Base-by-base conservation (phyloP, 106 monocot species). In the Allium sativum region DNA sequence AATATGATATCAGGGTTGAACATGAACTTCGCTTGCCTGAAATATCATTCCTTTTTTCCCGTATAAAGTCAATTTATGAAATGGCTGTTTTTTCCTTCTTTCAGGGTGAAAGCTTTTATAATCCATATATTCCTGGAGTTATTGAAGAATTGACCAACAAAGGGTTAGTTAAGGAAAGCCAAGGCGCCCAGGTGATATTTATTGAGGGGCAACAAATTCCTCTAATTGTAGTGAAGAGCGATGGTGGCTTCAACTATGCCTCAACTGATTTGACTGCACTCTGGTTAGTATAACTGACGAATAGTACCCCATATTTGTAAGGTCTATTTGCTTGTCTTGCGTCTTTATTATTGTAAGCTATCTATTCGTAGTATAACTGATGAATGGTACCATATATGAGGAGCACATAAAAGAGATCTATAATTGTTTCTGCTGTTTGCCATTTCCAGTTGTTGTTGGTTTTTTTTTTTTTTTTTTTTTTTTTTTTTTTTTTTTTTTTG, bases 231-330 rank as follows among this genome's bases (percentile, higher is more conserved):
- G 79, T 86, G 15, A 95, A 95, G 63, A 87, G 71, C 41, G 94
- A 95, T 61, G 90, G 90, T 46, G 90, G 90, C 54, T 95, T 74
- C 68, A 95, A 95, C 59, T 95, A 95, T 73, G 90, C 89, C 40
- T 95, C 94, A 65, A 95, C 94, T 56, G 94, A 95, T 81, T 71
- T 95, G 45, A 48, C 90, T 19, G 94, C 94, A 68, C 78, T 95
- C 62, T 84, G 84, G 94, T 95, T 51, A 65, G 64, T 65, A n/a
- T 50, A 10, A 9, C 45, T 17, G 18, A 48, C 15, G 51, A n/a
- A 10, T 52, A 9, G 31, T 12, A 65, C 64, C 13, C 0, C 45
- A 10, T 21, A 43, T 48, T 62, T 60, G 9, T 16, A 40, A 31
- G 31, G 5, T 31, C 31, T 31, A 31, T 31, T 31, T 31, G 31